Base-by-base conservation (phyloP, 352 stramenopile species). In the Halophytophthora batemanensis region DNA sequence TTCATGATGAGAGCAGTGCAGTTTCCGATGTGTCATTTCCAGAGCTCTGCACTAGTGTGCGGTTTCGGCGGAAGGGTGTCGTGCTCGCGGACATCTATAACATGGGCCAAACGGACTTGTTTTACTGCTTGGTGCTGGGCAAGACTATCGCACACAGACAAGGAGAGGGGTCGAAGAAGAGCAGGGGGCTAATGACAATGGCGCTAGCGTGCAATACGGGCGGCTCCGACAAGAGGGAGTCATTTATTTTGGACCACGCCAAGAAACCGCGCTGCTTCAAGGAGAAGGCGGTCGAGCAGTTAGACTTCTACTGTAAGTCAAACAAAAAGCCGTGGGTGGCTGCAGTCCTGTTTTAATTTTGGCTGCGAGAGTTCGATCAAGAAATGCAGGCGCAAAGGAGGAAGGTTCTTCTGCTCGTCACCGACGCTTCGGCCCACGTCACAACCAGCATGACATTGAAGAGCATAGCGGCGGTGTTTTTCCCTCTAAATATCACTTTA, bases 241-340 rank as follows among this genome's bases (percentile, higher is more conserved):
- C 15, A 13, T 19, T 45, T 15, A 25, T 45, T 2, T 18, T 47
- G 7, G 41, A 23, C 13, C 41, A 17, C 19, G 41, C 22, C 7
- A 8, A 31, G 12, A 31, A 34, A 5, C 18, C 41, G 13, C 19
- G 17, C 41, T 47, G 41, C 41, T 47, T 47, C 41, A 31, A 34
- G 19, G 18, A 34, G 7, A 47, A 47, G 17, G 25, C 19, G 12
- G 41, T 18, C 5, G 19, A 17, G 5, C n/a, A 47, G 15, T 23
- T 47, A 2, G 19, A 23, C 22, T 47, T 35, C 41, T 15, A 36
- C 11, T 47, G 35, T 13, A 35, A 17, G 18, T 22, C 11, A 5
- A 47, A 47, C 41, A 47, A 47, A 12, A 47, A 47, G 19, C 21
- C 7, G 13, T 47, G 22, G 21, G 15, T 47, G 19, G 35, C 41